phyloP scores from a whole-genome alignment of 371 early-diverging fungal species.

The Zopfochytrium polystomum region DNA sequence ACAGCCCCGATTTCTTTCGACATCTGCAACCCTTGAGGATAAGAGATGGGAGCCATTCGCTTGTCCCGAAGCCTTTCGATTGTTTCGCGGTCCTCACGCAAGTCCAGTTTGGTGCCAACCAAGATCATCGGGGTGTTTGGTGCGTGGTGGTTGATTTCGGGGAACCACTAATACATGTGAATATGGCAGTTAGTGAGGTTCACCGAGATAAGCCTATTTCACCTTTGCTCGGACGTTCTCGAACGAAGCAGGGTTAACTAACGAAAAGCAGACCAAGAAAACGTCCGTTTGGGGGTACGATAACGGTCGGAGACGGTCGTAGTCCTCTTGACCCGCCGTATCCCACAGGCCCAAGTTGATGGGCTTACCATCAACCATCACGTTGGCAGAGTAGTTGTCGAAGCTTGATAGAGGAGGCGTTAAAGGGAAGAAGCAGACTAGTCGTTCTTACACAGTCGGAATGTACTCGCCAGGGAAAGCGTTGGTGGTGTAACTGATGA shows the following conservation, averaged over 20 bases:
- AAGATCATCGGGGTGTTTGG: slow-evolving; percentile 94
- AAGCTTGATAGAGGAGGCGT: slow-evolving; percentile 46
- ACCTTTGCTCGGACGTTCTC: slow-evolving; percentile 69
- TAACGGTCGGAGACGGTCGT: slow-evolving; percentile 92
- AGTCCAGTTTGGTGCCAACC: slow-evolving; percentile 97
- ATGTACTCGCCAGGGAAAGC: slow-evolving; percentile 97
- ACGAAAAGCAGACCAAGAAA: slow-evolving; percentile 71
- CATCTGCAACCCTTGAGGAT: slow-evolving; percentile 85
- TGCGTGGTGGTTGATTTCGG: slow-evolving; percentile 93
- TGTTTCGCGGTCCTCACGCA: slow-evolving; percentile 88
- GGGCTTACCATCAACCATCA: slow-evolving; percentile 64
- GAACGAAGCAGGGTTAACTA: slow-evolving; percentile 65
- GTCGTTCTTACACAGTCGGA: slow-evolving; percentile 85
- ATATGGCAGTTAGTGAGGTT: slow-evolving; percentile 32
- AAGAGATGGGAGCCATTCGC: slow-evolving; percentile 86
- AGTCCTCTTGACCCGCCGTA: slow-evolving; percentile 91
- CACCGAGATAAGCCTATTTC: background rate
- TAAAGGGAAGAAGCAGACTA: background rate
- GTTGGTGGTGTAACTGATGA: slow-evolving; percentile 95
- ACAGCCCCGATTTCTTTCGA: slow-evolving; percentile 87
- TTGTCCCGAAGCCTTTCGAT: slow-evolving; percentile 82
- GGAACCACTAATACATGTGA: slow-evolving; percentile 68
- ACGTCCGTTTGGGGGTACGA: slow-evolving; percentile 81
- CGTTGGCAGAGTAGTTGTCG: slow-evolving; percentile 70
- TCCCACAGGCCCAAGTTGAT: slow-evolving; percentile 76